Evolutionary conservation across 164 flowering plant species (phyloP).

Genomic region (Tetracentron sinense): DNA sequence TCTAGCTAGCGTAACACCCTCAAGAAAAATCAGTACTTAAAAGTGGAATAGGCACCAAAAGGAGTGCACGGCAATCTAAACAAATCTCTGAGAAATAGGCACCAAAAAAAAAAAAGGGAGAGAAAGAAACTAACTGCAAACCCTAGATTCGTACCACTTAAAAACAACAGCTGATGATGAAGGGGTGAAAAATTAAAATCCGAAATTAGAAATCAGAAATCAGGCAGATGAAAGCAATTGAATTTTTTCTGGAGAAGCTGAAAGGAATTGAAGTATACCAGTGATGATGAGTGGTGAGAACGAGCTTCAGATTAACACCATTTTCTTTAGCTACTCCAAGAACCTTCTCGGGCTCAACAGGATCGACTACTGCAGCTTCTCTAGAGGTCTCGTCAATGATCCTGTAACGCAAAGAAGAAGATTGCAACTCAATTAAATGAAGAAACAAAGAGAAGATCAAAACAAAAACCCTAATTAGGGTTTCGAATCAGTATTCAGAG

Average conservation of each 20-base stretch:
- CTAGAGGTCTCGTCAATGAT: constrained; percentile 70
- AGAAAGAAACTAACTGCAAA: neutral
- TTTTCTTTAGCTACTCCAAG: constrained; percentile 43
- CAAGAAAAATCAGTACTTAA: too few species aligned
- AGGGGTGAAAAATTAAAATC: neutral
- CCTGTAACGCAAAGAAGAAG: constrained; percentile 26
- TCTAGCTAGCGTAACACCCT: too few species aligned
- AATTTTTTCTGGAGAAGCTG: neutral
- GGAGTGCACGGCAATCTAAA: too few species aligned
- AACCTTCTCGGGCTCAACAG: constrained; percentile 86
- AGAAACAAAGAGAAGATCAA: neutral
- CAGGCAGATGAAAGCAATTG: neutral
- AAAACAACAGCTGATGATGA: neutral
- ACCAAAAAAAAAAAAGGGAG: too few species aligned
- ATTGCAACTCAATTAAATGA: neutral
- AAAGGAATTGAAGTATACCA: constrained; percentile 35
- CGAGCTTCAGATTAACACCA: constrained; percentile 49
- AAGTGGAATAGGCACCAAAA: too few species aligned
- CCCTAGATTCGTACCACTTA: neutral
- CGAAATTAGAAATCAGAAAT: neutral
- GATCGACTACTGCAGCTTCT: constrained; percentile 92
- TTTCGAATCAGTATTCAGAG: neutral
- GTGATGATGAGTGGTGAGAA: constrained; percentile 97
- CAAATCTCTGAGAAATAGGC: neutral
- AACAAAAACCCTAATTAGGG: neutral